Evolutionary conservation across 2,329 filamentous ascomycete genomes (phyloP), one percentile per base, ranked within the genome.

Genomic region (Macrophomina tecta): DNA sequence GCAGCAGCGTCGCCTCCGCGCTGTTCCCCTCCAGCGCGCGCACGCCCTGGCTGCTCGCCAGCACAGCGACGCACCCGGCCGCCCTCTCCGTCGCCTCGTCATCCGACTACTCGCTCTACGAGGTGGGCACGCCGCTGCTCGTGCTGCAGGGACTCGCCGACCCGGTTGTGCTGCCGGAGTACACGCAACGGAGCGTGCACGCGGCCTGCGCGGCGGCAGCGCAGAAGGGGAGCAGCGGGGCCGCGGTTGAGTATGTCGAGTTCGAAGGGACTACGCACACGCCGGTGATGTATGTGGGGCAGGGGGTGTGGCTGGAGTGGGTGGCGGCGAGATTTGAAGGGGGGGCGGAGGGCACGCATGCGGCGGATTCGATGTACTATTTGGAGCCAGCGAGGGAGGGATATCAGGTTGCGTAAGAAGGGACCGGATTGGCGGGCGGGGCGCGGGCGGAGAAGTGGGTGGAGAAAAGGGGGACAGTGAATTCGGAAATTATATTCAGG

Each of bases 251-350:
- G 53, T 77, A 74, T 64, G 69, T 70, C 8, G 45, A 63, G 28
- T 74, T 73, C 40, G 69, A 70, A 34, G 71, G 69, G 6, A 70
- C 75, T 14, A 70, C 68, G 4, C 76, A 79, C 63, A 73, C 72
- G 3, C 72, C 76, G 14, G 71, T 73, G 0, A 64, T 78, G 56
- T 71, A 67, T 61, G 75, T 73, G 23, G 69, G 67, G 16, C 75
- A 77, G 66, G 69, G 72, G 40, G 46, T 72, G 7, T 79, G 74
- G 72, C 67, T 77, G 68, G 71, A 76, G 48, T 75, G 73, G 73
- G 74, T 76, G 32, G 64, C 56, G 49, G 71, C 73, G 18, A 66
- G 74, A 14, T 76, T 75, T 38, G 69, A 65, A 58, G 72, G 71
- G 18, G 42, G 38, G 28, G n/a, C 48, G 28, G 56, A 32, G 28